Evolutionary conservation across 768 basidiomycete genomes (phyloP).

Genomic region (Rhodocollybia butyracea): DNA sequence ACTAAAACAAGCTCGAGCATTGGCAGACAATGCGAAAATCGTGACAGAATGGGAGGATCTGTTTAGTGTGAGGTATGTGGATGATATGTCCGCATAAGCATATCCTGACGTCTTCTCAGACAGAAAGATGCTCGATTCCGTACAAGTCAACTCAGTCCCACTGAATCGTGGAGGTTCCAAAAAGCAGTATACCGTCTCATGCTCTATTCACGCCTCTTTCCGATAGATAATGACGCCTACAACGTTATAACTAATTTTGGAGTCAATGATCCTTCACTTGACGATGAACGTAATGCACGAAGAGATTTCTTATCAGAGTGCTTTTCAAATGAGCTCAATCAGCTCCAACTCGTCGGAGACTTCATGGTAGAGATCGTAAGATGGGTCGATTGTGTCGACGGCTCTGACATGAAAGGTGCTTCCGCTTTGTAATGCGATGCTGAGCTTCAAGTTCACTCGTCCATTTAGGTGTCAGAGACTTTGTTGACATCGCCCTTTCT

Average conservation of each 20-base stretch:
- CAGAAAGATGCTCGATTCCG: neutral
- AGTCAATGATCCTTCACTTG: neutral
- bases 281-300: neutral
- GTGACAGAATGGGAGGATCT: constrained; percentile 1
- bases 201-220: constrained; percentile 7
- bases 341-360: neutral
- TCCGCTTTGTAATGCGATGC: neutral
- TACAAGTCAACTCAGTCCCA: neutral
- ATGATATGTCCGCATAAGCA: neutral
- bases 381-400: constrained; percentile 3
- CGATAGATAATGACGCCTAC: neutral
- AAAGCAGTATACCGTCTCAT: constrained; percentile 6
- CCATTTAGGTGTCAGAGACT: neutral
- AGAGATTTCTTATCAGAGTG: neutral
- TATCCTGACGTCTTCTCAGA: neutral
- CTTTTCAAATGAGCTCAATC: neutral
- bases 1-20: neutral
- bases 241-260: neutral
- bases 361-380: neutral
- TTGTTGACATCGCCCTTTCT: constrained; percentile 1
- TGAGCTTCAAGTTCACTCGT: neutral
- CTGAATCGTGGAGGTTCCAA: constrained; percentile 3
- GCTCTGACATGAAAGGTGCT: constrained; percentile 3
- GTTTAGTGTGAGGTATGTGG: constrained; percentile 1
- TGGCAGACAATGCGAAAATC: neutral